Evolutionary conservation across 2,329 filamentous ascomycete species (phyloP).

Genomic region (Pestalotiopsis sp.): DNA sequence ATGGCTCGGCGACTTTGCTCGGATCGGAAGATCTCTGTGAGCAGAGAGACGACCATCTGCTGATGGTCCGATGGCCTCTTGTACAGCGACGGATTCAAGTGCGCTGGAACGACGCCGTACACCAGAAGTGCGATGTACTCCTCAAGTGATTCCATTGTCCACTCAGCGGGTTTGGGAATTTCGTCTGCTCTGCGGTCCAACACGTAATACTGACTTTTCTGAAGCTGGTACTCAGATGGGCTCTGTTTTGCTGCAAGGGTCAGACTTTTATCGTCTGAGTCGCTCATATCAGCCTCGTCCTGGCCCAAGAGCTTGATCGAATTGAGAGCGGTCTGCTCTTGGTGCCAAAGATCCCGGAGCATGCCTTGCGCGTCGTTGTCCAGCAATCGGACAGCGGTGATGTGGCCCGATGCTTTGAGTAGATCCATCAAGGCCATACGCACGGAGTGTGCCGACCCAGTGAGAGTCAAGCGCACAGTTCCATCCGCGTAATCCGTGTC

Average conservation of each 20-base stretch:
- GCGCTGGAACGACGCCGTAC: constrained; percentile 24
- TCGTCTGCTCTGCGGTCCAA: constrained; percentile 26
- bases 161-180: constrained; percentile 25
- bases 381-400: constrained; percentile 26
- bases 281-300: constrained; percentile 14
- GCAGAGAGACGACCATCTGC: constrained; percentile 26
- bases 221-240: background rate
- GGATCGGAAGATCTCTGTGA: constrained; percentile 27
- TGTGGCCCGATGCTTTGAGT: constrained; percentile 23
- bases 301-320: constrained; percentile 18
- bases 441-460: constrained; percentile 27
- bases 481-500: constrained; percentile 15
- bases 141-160: constrained; percentile 30
- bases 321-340: constrained; percentile 2
- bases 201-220: constrained; percentile 20
- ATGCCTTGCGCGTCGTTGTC: constrained; percentile 20
- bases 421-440: constrained; percentile 28
- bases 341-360: constrained; percentile 19
- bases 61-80: constrained; percentile 23
- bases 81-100: constrained; percentile 26
- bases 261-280: constrained; percentile 20
- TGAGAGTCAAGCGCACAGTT: constrained; percentile 25
- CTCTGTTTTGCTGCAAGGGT: constrained; percentile 19
- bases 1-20: constrained; percentile 20
- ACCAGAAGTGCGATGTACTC: constrained; percentile 30